Conservation (phyloP, 805 yeast genomes). For the Candida fluviatilis region DNA sequence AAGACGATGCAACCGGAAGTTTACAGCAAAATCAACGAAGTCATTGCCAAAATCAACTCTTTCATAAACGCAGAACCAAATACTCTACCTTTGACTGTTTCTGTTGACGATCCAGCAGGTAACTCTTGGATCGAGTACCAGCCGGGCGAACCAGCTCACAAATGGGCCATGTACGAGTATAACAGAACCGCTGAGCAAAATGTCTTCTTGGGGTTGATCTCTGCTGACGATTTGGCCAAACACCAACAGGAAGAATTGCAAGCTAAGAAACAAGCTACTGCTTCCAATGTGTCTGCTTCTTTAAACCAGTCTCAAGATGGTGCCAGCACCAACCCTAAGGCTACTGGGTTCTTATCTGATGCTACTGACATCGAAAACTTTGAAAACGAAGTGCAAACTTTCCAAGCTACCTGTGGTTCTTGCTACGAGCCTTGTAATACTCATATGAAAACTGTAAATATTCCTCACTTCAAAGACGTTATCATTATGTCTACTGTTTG, state of each 20-base stretch:
- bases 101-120: slow-evolving; percentile 91
- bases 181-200: slow-evolving; percentile 85
- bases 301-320: slow-evolving; percentile 12
- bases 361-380: slow-evolving; percentile 80
- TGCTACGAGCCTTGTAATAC: slow-evolving; percentile 83
- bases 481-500: slow-evolving; percentile 94
- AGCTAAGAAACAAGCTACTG: slow-evolving; percentile 40
- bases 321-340: slow-evolving; percentile 30
- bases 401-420: slow-evolving; percentile 87
- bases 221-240: slow-evolving; percentile 58
- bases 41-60: slow-evolving; percentile 56
- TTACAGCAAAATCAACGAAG: slow-evolving; percentile 68
- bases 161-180: slow-evolving; percentile 85
- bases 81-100: slow-evolving; percentile 71
- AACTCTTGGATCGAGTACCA: slow-evolving; percentile 92
- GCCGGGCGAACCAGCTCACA: slow-evolving; percentile 84
- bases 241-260: slow-evolving; percentile 45
- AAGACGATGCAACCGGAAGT: slow-evolving; percentile 69
- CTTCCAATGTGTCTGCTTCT: slow-evolving; percentile 22
- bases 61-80: slow-evolving; percentile 64
- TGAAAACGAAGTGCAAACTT: slow-evolving; percentile 87
- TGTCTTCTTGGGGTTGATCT: slow-evolving; percentile 74
- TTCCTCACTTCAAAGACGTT: slow-evolving; percentile 97
- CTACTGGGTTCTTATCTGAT: slow-evolving; percentile 63
- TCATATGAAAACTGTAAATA: slow-evolving; percentile 93